Base-by-base conservation (phyloP, 139 green algal genomes). In the Coccomyxa sp. region DNA sequence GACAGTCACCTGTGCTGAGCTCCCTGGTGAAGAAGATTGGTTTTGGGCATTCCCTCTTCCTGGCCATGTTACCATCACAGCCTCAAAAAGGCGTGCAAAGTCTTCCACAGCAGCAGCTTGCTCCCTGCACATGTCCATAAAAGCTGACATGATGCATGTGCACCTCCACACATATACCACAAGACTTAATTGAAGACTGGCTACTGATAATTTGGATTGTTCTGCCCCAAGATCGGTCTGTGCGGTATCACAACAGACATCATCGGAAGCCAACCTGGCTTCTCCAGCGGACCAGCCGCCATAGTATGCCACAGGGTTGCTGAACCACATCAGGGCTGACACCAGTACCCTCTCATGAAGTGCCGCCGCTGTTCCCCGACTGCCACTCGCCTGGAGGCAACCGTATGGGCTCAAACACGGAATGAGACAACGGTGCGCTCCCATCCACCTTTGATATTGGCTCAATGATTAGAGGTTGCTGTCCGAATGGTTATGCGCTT, bases 301-400 rank as follows among this genome's bases (percentile, higher is more conserved):
- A 81, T 90, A 88, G 83, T 83, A 92, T 13, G 82, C 80, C 27
- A 66, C 32, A 0, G 84, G 80, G 25, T 71, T 82, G 38, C 77
- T 74, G 80, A 88, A 91, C 82, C 84, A 87, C 21, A 58, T 58
- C 79, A 91, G 79, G 59, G 78, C 89, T 0, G 83, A 81, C 10
- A 45, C 30, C 82, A 91, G 82, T 25, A 88, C 82, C 21, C 81
- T 81, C 67, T 88, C 85, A 68, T 76, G 79, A 28, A 91, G 86
- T 81, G 88, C 51, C 10, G 71, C n/a, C 27, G 71, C 71, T 25
- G 1, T 31, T 16, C 3, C 27, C 10, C 14, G 71, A 81, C 59
- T 11, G 51, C 31, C 45, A 77, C 67, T 77, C 10, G 14, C n/a
- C 27, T 77, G n/a, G 10, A 77, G 23, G 27, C 71, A 77, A 74